phyloP scores from a whole-genome alignment of 192 early-diverging fungal species.

The Mortierella alpina region DNA sequence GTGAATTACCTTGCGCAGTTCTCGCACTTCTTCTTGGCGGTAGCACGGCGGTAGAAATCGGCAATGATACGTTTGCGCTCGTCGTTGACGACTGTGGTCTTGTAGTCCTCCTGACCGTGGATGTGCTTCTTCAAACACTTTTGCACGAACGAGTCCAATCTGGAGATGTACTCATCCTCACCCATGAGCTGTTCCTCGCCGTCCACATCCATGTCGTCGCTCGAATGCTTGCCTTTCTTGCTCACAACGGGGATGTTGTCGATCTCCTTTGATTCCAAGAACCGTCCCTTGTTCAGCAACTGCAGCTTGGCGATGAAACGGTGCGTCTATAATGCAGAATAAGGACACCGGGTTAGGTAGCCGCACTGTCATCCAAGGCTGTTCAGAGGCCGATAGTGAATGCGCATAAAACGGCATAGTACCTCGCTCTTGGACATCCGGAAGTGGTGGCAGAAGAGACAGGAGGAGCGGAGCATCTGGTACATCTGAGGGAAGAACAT shows the following conservation, averaged over 20 bases:
- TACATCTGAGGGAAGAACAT: slow-evolving; percentile 95
- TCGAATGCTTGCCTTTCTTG: slow-evolving; percentile 55
- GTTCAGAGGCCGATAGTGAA: background rate
- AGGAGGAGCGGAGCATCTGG: slow-evolving; percentile 85
- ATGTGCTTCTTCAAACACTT: slow-evolving; percentile 13
- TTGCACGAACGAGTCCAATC: slow-evolving; percentile 27
- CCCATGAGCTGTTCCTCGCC: slow-evolving; percentile 58
- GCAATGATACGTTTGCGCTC: slow-evolving; percentile 60
- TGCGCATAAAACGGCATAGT: background rate
- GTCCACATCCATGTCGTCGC: slow-evolving; percentile 60
- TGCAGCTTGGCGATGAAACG: slow-evolving; percentile 81
- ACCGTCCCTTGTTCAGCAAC: slow-evolving; percentile 87
- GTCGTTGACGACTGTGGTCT: slow-evolving; percentile 65
- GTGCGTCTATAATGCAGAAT: slow-evolving; percentile 50
- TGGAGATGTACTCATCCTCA: slow-evolving; percentile 67
- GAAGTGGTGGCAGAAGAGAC: slow-evolving; percentile 92
- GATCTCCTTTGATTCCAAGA: slow-evolving; percentile 85
- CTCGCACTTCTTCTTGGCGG: slow-evolving; percentile 63
- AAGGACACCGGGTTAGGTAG: background rate
- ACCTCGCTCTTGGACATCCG: slow-evolving; percentile 70
- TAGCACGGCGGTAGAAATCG: slow-evolving; percentile 60
- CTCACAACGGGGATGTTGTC: slow-evolving; percentile 68
- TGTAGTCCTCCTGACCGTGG: slow-evolving; percentile 55
- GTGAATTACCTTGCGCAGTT: slow-evolving; percentile 68
- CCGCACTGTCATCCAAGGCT: background rate